Evolutionary conservation across 1,284 basidiomycete species (phyloP), one percentile per base, ranked within the genome.

Genomic region (Malassezia globosa): DNA sequence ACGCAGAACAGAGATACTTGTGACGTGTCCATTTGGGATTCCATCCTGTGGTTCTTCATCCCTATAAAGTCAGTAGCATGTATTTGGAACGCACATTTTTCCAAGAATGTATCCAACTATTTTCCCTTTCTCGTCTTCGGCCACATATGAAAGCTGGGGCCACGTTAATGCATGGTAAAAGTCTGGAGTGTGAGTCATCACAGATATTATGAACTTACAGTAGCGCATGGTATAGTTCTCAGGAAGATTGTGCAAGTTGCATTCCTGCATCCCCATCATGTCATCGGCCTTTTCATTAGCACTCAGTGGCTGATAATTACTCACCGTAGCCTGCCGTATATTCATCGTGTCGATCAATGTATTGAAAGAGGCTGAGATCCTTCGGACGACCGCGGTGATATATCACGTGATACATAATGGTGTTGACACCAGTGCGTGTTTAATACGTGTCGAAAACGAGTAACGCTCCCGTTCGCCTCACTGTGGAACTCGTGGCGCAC

Each of bases 41-140:
- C 66, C 68, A 42, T 71, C 64, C n/a, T 55, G 51, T 4, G 67
- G 67, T 37, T 70, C 66, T 48, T 70, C 67, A 36, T 70, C 67
- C 58, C 58, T 60, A 38, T 13, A 16, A 27, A 7, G 45, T 48
- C 23, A 39, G 34, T 26, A 10, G 7, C n/a, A 11, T 4, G 35
- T 24, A 10, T 31, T 14, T 5, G 18, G 33, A 36, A 50, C 57
- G 16, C 39, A 59, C 90, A 95, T 90, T 72, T 92, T 92, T 0
- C 86, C 87, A 10, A 95, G 75, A 21, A 95, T 89, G 72, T 95
- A 95, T 19, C 90, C 90, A 1, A 96, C 87, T 39, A 95, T 82
- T 42, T 85, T 78, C 0, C 89, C 87, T 64, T 82, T 82, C 53
- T 82, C 79, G 64, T 92, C 87, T 66, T 92, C 87, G 0, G 89